Evolutionary conservation across 176 grass and related monocot genomes (phyloP), one percentile per base, ranked within the genome.

Genomic region (Triticum monococcum): DNA sequence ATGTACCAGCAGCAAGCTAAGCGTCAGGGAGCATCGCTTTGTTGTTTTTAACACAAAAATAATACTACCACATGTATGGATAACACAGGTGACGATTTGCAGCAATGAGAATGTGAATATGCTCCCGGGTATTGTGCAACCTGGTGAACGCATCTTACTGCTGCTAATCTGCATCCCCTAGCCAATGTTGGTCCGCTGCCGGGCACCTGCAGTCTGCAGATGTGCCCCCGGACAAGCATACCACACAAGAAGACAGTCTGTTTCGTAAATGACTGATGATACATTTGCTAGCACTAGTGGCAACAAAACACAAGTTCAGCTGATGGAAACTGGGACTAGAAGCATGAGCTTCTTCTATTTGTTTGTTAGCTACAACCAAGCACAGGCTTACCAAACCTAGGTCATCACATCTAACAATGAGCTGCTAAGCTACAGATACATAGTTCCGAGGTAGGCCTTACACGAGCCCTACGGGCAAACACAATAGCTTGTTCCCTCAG

Each of bases 331-430:
- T 14, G 16, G 2, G 4, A 57, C 72, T 26, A 22, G 4, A 73
- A 50, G 22, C 76, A 78, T 66, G 11, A 3, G 23, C 38, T 85
- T 37, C 38, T 85, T 37, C 75, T 12, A n/a, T 57, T 57, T 66
- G 59, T 68, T 74, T 38, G 28, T 64, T 71, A 89, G 68, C 20
- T 78, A 64, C 75, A 78, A 36, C 37, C 46, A 45, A 7, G 23
- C 32, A 20, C 66, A 5, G 2, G 9, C 2, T 20, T 66, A 35
- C 33, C 63, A 88, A 84, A 70, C 76, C 75, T 87, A 85, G 8
- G 70, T 25, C 81, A 77, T 75, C 50, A 64, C 79, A 71, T 76
- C 85, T 87, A 69, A 59, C 1, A 89, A 75, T 9, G 9, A 41
- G 9, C 40, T 64, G 33, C 2, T 74, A 3, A 75, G 22, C 13